Evolutionary conservation across 257 asterid species (phyloP), one percentile per base, ranked within the genome.

Genomic region (Lantana camara): DNA sequence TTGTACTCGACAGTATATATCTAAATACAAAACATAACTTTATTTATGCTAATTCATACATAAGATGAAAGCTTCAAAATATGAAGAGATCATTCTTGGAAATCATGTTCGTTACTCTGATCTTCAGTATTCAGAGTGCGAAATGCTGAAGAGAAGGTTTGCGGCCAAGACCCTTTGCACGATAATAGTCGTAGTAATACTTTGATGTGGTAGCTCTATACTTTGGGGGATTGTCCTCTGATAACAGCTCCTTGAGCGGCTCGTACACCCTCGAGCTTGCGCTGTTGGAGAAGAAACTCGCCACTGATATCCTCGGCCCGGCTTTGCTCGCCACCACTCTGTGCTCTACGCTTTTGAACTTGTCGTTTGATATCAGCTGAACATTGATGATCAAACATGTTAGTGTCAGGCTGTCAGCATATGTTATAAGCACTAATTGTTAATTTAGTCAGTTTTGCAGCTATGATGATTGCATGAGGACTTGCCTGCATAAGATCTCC

Each of bases 261-360:
- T 69, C 76, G 13, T 34, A 70, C 2, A 70, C 57, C 57, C 49
- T 69, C 4, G 64, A 7, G 22, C 64, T 67, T 3, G 79, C 57
- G 8, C 75, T 24, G 0, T 73, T 38, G 48, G 68, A 61, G 9
- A 85, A 77, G 73, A 83, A 83, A 73, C 84, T 51, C 30, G 95
- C 85, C n/a, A 83, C 68, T 0, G 87, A 85, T 24, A 79, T 44
- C 66, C 87, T 80, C 49, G 85, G 82, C 1, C 87, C 82, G 1
- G 13, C 65, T 37, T 32, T 56, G 57, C 73, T 78, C 12, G 85
- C 76, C 21, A 69, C 5, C 17, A 71, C 90, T 66, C 85, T 62
- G 51, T 80, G 90, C 57, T 75, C 80, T 5, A 47, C 72, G n/a
- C 87, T 83, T 52, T 54, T 78, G 42, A 70, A 78, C 61, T 64